These are phyloP conservation scores for Trichoderma semiorbis DNA, from an alignment of 2,329 filamentous ascomycete species.

Conservation along the genomic window DNA sequence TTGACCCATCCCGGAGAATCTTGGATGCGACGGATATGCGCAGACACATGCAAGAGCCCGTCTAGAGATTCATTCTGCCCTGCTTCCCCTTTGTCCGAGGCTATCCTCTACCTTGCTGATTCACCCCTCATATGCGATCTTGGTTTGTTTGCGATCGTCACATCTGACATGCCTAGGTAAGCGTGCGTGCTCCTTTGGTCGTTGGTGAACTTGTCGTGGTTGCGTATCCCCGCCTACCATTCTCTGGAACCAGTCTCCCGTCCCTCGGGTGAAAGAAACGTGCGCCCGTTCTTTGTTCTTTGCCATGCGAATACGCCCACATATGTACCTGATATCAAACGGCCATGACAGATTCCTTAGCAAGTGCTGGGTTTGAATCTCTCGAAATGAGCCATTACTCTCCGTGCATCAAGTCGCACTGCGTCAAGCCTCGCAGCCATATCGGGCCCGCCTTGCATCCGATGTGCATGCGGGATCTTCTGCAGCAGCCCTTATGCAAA, in stretches of 20 bases:
- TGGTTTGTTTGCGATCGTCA: slow-evolving; percentile 1
- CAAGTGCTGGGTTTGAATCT: background rate
- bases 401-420: background rate
- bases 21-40: background rate
- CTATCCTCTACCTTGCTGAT: background rate
- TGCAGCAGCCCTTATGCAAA: slow-evolving; percentile 17
- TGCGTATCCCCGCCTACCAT: background rate
- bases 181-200: background rate
- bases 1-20: background rate
- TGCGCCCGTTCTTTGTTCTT: background rate
- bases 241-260: background rate
- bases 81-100: background rate
- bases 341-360: background rate
- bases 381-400: background rate
- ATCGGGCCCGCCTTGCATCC: slow-evolving; percentile 12
- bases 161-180: background rate
- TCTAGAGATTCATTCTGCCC: background rate
- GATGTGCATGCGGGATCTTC: slow-evolving; percentile 13
- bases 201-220: background rate
- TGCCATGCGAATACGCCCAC: background rate
- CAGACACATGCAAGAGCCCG: slow-evolving; percentile 5
- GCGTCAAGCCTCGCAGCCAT: slow-evolving; percentile 8
- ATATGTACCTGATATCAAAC: background rate
- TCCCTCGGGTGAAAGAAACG: background rate
- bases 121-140: background rate